Percentiles rank a stretch among this genome's conserved stretches.
phyloP scores from a whole-genome alignment of 192 early-diverging fungal species.

The Mortierella hygrophila region DNA sequence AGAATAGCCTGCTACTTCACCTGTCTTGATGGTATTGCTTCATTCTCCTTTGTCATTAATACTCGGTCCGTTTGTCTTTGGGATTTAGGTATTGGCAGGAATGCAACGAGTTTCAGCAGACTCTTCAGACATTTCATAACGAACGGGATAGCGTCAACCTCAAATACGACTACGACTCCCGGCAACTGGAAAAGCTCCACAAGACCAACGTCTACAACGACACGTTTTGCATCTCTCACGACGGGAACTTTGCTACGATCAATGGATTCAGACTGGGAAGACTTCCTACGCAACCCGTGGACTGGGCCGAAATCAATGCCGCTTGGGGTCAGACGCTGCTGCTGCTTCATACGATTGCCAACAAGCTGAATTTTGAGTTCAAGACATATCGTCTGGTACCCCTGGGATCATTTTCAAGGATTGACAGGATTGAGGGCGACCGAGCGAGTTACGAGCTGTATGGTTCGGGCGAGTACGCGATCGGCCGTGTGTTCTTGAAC shows the following conservation, averaged over 20 bases:
- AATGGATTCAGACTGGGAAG: constrained; percentile 94
- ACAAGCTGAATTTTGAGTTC: constrained; percentile 87
- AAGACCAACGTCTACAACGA: constrained; percentile 97
- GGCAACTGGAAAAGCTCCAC: constrained; percentile 85
- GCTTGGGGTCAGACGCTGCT: constrained; percentile 93
- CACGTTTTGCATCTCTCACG: constrained; percentile 89
- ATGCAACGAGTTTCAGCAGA: constrained; percentile 78
- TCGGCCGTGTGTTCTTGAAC: constrained; percentile 84
- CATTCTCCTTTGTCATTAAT: background rate
- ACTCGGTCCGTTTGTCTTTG: background rate
- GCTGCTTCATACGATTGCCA: constrained; percentile 88
- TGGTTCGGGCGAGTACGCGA: constrained; percentile 85
- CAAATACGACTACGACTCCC: constrained; percentile 80
- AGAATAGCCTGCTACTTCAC: background rate
- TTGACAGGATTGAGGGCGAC: constrained; percentile 88
- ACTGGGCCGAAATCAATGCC: constrained; percentile 98
- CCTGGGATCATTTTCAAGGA: constrained; percentile 91
- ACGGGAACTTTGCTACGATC: constrained; percentile 91
- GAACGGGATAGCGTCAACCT: constrained; percentile 86
- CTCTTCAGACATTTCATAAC: constrained; percentile 73
- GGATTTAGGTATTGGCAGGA: constrained; percentile 72
- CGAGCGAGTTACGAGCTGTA: constrained; percentile 86
- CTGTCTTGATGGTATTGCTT: background rate
- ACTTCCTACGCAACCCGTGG: constrained; percentile 81
- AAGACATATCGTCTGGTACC: constrained; percentile 87